These are phyloP conservation scores for Hortiboletus flavorubellus DNA, from an alignment of 768 basidiomycete species.

Conservation along the genomic window DNA sequence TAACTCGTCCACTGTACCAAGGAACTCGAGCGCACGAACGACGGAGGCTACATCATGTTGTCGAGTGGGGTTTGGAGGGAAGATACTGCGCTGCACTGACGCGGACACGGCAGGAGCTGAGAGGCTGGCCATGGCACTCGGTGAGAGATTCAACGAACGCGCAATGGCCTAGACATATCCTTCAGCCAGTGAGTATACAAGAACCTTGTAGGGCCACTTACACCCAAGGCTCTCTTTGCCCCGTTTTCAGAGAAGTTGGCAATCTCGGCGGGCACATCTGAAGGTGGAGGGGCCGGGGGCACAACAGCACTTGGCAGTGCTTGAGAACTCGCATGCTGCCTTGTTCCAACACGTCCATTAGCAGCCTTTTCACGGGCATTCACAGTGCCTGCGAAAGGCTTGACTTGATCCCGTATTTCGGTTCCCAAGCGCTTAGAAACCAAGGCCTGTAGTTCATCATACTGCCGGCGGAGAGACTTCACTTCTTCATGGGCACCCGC, in stretches of 20 bases:
- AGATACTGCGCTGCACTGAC: background rate
- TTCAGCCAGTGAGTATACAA: background rate
- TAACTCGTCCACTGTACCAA: conserved; percentile 26
- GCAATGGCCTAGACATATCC: conserved; percentile 7
- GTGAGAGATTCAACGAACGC: conserved; percentile 14
- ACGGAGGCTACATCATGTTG: conserved; percentile 22
- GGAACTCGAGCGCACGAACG: conserved; percentile 22
- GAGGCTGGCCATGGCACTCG: background rate
- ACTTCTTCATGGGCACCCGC: conserved; percentile 25
- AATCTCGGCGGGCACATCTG: conserved; percentile 13
- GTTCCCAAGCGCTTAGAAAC: conserved; percentile 16
- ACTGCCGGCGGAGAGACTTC: conserved; percentile 21
- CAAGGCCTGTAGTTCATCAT: conserved; percentile 22
- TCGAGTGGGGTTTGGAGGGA: background rate
- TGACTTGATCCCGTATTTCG: background rate
- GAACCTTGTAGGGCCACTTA: conserved; percentile 9
- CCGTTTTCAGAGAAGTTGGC: conserved; percentile 20
- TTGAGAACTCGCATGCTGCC: background rate
- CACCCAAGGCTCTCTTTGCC: conserved; percentile 19
- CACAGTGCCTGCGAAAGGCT: background rate
- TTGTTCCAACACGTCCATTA: background rate
- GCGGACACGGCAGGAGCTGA: background rate
- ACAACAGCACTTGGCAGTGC: background rate
- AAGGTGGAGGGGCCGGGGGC: background rate
- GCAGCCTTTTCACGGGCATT: background rate